Conservation (phyloP, 345 rosid genomes). For the Ricinus communis region DNA sequence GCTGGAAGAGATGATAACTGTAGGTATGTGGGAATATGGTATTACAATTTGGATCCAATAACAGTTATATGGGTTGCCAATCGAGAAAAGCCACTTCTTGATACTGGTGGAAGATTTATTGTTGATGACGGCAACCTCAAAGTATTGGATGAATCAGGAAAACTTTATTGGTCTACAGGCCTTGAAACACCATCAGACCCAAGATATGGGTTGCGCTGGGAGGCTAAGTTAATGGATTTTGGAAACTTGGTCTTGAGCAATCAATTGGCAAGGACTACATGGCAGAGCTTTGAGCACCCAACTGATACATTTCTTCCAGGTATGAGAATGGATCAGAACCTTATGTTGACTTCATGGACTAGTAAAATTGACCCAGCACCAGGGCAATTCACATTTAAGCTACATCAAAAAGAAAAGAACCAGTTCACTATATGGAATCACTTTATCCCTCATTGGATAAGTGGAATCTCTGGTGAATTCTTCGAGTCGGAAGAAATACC, state of each 20-base stretch:
- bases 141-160: neutral
- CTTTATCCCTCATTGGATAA: slow-evolving; percentile 6
- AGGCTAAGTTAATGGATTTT: slow-evolving; percentile 31
- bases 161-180: neutral
- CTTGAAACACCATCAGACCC: neutral
- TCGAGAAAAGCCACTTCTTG: neutral
- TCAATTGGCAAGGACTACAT: neutral
- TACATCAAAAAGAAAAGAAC: neutral
- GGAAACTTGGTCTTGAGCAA: slow-evolving; percentile 41
- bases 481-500: neutral
- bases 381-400: slow-evolving; percentile 13
- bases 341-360: neutral
- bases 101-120: neutral
- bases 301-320: slow-evolving; percentile 19
- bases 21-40: slow-evolving; percentile 19
- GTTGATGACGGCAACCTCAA: neutral
- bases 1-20: neutral
- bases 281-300: slow-evolving; percentile 17
- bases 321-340: neutral
- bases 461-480: slow-evolving; percentile 2
- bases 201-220: too few species aligned
- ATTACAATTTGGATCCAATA: neutral
- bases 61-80: slow-evolving; percentile 26
- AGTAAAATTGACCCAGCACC: neutral
- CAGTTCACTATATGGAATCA: neutral